Evolutionary conservation across 805 yeast genomes (phyloP), one percentile per base, ranked within the genome.

Genomic region (Torulaspora microellipsoides): DNA sequence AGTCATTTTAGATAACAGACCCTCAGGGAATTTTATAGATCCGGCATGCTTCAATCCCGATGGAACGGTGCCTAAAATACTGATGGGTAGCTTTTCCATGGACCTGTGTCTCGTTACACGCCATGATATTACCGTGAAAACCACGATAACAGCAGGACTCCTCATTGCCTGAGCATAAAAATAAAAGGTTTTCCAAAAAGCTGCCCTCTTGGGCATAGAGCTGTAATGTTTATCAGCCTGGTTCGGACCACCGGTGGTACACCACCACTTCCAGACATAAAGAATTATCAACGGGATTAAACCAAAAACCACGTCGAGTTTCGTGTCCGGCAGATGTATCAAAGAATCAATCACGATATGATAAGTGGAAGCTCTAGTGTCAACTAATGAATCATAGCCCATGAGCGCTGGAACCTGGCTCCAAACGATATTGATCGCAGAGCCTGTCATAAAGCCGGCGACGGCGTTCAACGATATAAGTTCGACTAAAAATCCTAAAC

Each of bases 381-480:
- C 80, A 44, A 89, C 86, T 27, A 51, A 46, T n/a, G 68, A 77
- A 54, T 60, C 71, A 66, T 72, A 84, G 17, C 97, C 97, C 84
- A 89, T 73, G 45, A 89, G 73, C 4, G 73, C 83, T 5, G 96
- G 95, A 6, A 90, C 81, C 68, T 89, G 96, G 27, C 97, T 96
- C 46, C 72, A 65, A 31, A 83, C 72, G 59, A 89, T 89, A 56
- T 73, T 81, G 56, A 89, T 75, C 2, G 97, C 96, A 5, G 96
- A 88, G 39, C 97, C 96, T 23, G 91, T 76, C 91, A 90, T 90
- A 70, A 88, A 89, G 0, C 96, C 97, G 67, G 88, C 73, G 32
- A 89, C 95, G 0, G 96, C 95, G 34, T 95, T 95, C 58, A 82
- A 72, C 2, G 96, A 87, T 56, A 89, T 88, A 61, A 85, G 80